Percentiles rank a stretch among this genome's conserved stretches.
Evolutionary conservation across 1,284 basidiomycete genomes (phyloP).

Genomic region (Inonotus obliquus): DNA sequence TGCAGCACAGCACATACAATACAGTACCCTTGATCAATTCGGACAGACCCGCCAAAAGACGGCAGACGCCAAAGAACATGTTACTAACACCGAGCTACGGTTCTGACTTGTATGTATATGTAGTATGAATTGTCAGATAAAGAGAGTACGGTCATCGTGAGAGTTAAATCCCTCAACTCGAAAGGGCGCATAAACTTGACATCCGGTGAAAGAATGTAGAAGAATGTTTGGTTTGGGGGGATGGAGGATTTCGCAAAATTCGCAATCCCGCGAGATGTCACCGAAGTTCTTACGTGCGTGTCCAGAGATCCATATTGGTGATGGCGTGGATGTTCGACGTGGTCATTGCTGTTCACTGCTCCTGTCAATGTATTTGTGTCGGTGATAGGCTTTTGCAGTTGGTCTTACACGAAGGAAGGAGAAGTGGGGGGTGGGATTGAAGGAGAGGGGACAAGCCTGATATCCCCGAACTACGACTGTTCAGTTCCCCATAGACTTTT

Average conservation of each 20-base stretch:
- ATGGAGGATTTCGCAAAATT: too few relatives aligned
- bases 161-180: background rate
- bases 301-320: too few relatives aligned
- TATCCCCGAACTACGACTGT: too few relatives aligned
- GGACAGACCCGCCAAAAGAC: too few relatives aligned
- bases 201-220: too few relatives aligned
- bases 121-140: background rate
- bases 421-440: background rate
- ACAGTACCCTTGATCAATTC: too few relatives aligned
- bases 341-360: background rate
- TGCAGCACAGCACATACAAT: too few relatives aligned
- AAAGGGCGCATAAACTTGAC: background rate
- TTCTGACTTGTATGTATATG: background rate
- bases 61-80: too few relatives aligned
- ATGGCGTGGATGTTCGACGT: background rate
- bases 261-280: conserved; percentile 9
- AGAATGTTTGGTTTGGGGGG: too few relatives aligned
- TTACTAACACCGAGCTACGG: too few relatives aligned
- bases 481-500: too few relatives aligned
- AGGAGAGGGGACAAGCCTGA: too few relatives aligned
- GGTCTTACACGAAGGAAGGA: background rate
- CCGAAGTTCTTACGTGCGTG: conserved; percentile 18
- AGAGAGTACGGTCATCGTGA: background rate
- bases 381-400: background rate
- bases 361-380: background rate